These are phyloP conservation scores for Sistotremastrum suecicum DNA, from an alignment of 768 basidiomycete species.

Conservation along the genomic window DNA sequence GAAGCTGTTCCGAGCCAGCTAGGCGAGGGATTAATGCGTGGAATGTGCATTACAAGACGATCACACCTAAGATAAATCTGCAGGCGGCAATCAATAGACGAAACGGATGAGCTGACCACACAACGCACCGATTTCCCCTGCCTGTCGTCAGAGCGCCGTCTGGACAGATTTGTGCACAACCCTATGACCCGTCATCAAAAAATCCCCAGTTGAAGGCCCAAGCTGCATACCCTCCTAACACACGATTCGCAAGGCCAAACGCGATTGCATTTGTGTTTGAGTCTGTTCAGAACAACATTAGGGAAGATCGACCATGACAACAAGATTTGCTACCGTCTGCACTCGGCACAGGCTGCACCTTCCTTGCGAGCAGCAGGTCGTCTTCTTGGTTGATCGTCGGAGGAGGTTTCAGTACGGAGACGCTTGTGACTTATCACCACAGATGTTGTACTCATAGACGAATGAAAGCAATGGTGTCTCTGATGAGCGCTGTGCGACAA, in stretches of 20 bases:
- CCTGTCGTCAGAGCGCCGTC: constrained; percentile 71
- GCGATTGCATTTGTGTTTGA: constrained; percentile 66
- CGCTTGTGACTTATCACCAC: constrained; percentile 8
- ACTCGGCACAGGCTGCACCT: constrained; percentile 64
- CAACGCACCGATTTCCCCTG: constrained; percentile 57
- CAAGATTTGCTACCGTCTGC: constrained; percentile 39
- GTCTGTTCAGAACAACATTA: constrained; percentile 19
- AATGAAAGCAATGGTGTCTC: constrained; percentile 19
- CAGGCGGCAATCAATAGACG: neutral
- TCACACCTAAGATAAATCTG: neutral
- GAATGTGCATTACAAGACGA: constrained; percentile 31
- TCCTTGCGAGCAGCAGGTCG: constrained; percentile 28
- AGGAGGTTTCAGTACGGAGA: neutral
- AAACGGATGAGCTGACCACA: neutral
- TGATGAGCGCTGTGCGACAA: constrained; percentile 20
- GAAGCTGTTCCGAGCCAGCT: constrained; percentile 66
- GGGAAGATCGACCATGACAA: neutral
- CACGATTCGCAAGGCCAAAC: constrained; percentile 67
- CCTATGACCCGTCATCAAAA: constrained; percentile 10
- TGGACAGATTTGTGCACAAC: constrained; percentile 71
- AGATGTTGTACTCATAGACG: neutral
- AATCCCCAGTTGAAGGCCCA: too few species aligned
- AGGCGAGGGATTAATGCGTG: constrained; percentile 26
- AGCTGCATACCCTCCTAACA: constrained; percentile 35
- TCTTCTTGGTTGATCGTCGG: neutral